phyloP scores from a whole-genome alignment of 2,329 filamentous ascomycete species.

The Calonectria leucothoes region DNA sequence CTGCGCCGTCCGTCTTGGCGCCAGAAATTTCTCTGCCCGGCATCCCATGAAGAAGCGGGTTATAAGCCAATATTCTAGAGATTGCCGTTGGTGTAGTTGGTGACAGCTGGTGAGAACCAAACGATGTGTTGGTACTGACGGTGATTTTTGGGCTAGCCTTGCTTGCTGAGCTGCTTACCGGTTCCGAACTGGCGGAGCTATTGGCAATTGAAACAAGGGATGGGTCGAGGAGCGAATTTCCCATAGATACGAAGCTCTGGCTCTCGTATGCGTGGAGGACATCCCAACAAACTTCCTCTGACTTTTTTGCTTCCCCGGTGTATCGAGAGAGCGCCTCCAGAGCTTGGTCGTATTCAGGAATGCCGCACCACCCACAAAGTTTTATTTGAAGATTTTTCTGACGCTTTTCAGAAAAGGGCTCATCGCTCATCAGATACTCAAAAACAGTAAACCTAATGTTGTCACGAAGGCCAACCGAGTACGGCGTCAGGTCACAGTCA shows the following conservation, averaged over 20 bases:
- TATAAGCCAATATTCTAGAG: slow-evolving; percentile 28
- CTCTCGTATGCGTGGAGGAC: slow-evolving; percentile 36
- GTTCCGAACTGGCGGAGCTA: slow-evolving; percentile 20
- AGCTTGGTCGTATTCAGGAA: slow-evolving; percentile 44
- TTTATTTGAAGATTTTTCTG: slow-evolving; percentile 43
- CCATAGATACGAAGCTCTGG: slow-evolving; percentile 1
- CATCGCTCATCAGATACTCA: slow-evolving; percentile 46
- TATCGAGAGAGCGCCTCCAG: slow-evolving; percentile 46
- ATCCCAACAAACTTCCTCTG: slow-evolving; percentile 45
- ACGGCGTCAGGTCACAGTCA: slow-evolving; percentile 43
- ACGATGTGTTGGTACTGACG: slow-evolving; percentile 19
- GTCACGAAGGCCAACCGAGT: slow-evolving; percentile 46
- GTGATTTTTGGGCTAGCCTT: slow-evolving; percentile 14
- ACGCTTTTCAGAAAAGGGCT: slow-evolving; percentile 32
- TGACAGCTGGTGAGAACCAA: slow-evolving; percentile 4
- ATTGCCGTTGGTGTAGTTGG: background rate
- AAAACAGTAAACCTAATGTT: slow-evolving; percentile 51
- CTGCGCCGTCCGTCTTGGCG: slow-evolving; percentile 51
- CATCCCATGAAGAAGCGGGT: slow-evolving; percentile 58
- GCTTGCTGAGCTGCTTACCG: slow-evolving; percentile 8
- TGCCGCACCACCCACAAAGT: slow-evolving; percentile 48
- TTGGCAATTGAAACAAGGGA: slow-evolving; percentile 23
- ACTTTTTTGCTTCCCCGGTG: slow-evolving; percentile 48
- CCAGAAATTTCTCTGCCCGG: slow-evolving; percentile 53
- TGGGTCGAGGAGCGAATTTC: slow-evolving; percentile 17